Base-by-base conservation (phyloP, 257 asterid genomes). In the Mentha longifolia region DNA sequence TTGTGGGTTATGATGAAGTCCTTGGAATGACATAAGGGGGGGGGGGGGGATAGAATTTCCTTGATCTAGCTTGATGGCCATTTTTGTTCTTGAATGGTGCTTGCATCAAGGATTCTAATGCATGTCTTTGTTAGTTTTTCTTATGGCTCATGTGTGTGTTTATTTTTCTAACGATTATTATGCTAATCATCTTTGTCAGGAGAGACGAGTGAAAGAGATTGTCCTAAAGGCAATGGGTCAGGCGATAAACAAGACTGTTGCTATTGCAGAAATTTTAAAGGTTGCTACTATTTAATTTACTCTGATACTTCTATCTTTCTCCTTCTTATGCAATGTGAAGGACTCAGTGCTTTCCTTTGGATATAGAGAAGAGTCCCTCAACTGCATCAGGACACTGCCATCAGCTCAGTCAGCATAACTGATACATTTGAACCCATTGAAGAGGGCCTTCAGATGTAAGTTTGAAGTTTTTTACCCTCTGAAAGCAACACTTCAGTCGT, bases 381-480 rank as follows among this genome's bases (percentile, higher is more conserved):
- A 45, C 74, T 94, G 81, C 90, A 94, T 81, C 99, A 94, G 61
- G 96, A 91, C 78, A 89, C 96, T 60, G 83, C 89, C 59, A 91
- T 94, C 76, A 85, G 96, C 80, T 94, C 99, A 57, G 80, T 89
- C 74, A 94, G 96, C 86, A 88, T 94, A 62, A 89, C 93, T 1
- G 99, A 94, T 73, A 82, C 89, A 13, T 94, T 95, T 86, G 99
- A 91, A 79, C 98, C 99, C 81, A 86, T 94, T 79, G 99, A 94
- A 84, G 98, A 94, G 85, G 99, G 99, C 65, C 99, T 94, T 79
- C 82, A 89, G 84, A 92, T 80, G 99, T 94, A 79, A 78, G 94
- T 80, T 77, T 41, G 47, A 59, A 52, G 45, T 49, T 43, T 43
- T 31, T 7, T 20, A 14, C 46, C 58, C 46, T 47, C 61, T 49